Evolutionary conservation across 2,329 filamentous ascomycete genomes (phyloP), one percentile per base, ranked within the genome.

Genomic region (Ophiosphaerella korrae): DNA sequence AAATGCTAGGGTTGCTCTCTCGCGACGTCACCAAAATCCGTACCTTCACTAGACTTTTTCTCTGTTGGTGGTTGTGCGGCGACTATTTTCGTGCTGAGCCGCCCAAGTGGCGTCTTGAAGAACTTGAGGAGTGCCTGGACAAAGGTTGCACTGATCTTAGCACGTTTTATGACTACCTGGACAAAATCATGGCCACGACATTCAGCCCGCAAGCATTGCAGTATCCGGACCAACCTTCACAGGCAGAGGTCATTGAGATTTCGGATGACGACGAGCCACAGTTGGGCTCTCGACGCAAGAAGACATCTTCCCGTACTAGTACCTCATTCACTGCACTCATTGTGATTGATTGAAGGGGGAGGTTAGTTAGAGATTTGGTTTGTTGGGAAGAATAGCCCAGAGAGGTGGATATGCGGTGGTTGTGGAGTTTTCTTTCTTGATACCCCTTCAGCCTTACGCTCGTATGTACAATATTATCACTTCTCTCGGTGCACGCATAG

Each of bases 11-110:
- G 2, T 51, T 70, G 1, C 43, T 71, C 7, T 55, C 58, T 0
- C 43, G 51, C 18, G 70, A 73, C 16, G 42, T 64, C 29, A n/a
- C 42, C 3, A 67, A 68, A 26, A 68, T 72, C 1, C 16, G 59
- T 0, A 52, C 34, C 0, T 57, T 72, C 12, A 66, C 67, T 2
- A 66, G 48, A 11, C 46, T 75, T 0, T 75, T 73, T 37, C 38
- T 72, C 7, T 73, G 63, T 23, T 75, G 72, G 72, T 71, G 66
- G 65, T 42, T 68, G 6, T 64, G 58, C 23, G 56, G 55, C n/a
- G 55, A 68, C 26, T 66, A 57, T 33, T 50, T 61, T 14, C 31
- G 44, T 16, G 48, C 45, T 9, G 29, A 50, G n/a, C 47, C 60
- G 3, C 41, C 56, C 0, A 26, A 38, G 6, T 24, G 11, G 47